Evolutionary conservation across 75 land plant genomes (phyloP), one percentile per base, ranked within the genome.

Genomic region (Isoetes taiwanensis): DNA sequence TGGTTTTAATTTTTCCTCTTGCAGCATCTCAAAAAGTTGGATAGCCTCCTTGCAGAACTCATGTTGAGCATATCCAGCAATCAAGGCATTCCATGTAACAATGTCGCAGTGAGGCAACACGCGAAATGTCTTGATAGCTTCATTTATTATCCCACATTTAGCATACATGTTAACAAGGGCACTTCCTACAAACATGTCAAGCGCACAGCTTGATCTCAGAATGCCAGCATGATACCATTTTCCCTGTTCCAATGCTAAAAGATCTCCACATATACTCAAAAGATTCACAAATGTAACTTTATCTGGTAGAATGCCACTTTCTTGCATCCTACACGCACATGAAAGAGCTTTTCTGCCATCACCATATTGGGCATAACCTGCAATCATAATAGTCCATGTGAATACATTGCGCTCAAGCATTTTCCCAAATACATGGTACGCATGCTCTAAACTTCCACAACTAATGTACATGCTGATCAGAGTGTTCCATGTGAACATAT

Each of bases 381-480:
- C 23, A 28, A 52, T 52, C 25, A n/a, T 52, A 11, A 9, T 14
- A 14, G 27, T 52, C 27, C 55, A 52, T 6, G 31, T 23, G 23
- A 14, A 52, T 28, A 2, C 31, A 28, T 26, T 52, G 27, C 12
- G 5, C 32, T 63, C 27, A 34, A n/a, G 19, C 25, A 29, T 41
- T 23, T 30, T 50, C 48, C 43, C 8, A 32, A 80, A 73, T 8
- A 80, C 20, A 38, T 63, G 57, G 41, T 64, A 62, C 2, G 74
- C 76, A 21, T 41, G 5, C 19, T 9, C 54, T 17, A 64, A n/a
- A 1, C 25, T 33, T 9, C 64, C 65, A 67, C 66, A 70, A 30
- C 66, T 73, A 9, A 65, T 54, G 31, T 80, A 80, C 79, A 80
- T 80, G 2, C 67, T 42, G 1, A 76, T 3, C 17, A 80, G 41